Percentiles rank a stretch among this genome's conserved stretches.
phyloP scores from a whole-genome alignment of 2,329 filamentous ascomycete species.

The Pyricularia pennisetigena region DNA sequence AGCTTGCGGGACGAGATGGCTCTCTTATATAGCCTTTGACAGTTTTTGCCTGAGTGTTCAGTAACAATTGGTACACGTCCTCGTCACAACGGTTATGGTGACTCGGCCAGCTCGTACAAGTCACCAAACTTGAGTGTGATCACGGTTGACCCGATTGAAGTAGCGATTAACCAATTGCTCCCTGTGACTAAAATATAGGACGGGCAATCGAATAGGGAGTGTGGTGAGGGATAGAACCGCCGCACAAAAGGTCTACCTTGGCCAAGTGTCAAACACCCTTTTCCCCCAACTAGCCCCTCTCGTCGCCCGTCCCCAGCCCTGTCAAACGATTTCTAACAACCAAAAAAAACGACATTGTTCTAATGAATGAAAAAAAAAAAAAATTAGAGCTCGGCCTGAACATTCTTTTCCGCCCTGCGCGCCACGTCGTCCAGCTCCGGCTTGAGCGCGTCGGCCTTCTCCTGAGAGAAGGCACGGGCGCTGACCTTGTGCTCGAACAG shows the following conservation, averaged over 20 bases:
- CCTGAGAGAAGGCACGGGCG: conserved; percentile 20
- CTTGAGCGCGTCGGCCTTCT: conserved; percentile 2
- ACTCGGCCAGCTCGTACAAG: neutral
- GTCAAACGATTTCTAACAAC: too few species aligned
- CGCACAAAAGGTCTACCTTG: too few species aligned
- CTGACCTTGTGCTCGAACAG: conserved; percentile 37
- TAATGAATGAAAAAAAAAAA: too few species aligned
- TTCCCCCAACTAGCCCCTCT: too few species aligned
- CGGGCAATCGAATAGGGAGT: too few species aligned
- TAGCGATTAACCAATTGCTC: neutral
- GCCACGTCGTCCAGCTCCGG: neutral
- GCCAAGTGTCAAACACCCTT: too few species aligned
- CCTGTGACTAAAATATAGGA: too few species aligned
- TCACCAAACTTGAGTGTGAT: neutral
- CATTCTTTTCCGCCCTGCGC: neutral
- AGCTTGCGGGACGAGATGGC: neutral
- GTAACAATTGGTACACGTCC: neutral
- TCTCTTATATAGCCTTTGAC: neutral
- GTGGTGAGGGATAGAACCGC: too few species aligned
- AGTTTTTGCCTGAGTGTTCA: neutral
- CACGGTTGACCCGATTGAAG: neutral
- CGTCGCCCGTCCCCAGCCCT: too few species aligned
- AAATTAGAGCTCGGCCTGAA: neutral
- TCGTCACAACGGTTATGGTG: neutral
- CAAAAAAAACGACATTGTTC: too few species aligned